These are phyloP conservation scores for Venturia nashicola DNA, from an alignment of 2,329 filamentous ascomycete genomes.

Conservation along the genomic window DNA sequence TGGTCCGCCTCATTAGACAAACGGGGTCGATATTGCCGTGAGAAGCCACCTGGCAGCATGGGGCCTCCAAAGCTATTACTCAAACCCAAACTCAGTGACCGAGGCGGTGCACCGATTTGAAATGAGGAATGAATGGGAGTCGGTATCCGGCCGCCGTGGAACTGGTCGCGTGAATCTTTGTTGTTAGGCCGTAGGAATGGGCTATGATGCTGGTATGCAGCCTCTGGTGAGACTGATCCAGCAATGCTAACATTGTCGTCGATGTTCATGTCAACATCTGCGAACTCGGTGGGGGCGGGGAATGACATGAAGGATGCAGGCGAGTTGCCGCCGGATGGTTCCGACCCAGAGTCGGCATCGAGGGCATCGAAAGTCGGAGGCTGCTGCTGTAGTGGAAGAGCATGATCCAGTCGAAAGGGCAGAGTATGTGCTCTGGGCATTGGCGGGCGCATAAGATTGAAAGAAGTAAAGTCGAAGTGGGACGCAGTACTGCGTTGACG, in stretches of 20 bases:
- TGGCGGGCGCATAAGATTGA: conserved; percentile 1
- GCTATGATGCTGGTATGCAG: conserved; percentile 21
- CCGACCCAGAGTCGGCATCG: not conserved
- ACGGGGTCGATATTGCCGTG: conserved; percentile 12
- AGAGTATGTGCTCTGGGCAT: conserved; percentile 7
- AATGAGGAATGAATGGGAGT: conserved; percentile 29
- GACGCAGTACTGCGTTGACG: conserved; percentile 1
- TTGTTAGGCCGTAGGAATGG: not conserved
- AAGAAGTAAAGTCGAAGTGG: not conserved
- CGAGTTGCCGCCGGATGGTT: conserved; percentile 5
- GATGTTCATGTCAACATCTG: conserved; percentile 25
- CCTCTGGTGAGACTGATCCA: conserved; percentile 19
- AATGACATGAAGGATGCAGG: conserved; percentile 6
- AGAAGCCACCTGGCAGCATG: conserved; percentile 19
- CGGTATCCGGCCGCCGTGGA: conserved; percentile 20
- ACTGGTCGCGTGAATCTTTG: conserved; percentile 7
- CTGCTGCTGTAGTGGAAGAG: not conserved
- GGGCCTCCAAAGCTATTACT: conserved; percentile 16
- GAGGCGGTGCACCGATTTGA: conserved; percentile 14
- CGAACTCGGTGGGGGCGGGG: not conserved
- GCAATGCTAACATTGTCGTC: conserved; percentile 22
- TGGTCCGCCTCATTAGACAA: conserved; percentile 11
- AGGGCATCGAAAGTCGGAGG: conserved; percentile 1
- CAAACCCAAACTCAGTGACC: not conserved
- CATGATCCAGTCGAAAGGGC: conserved; percentile 6